These are phyloP conservation scores for Capsicum baccatum DNA, from an alignment of 257 asterid species.

Conservation along the genomic window DNA sequence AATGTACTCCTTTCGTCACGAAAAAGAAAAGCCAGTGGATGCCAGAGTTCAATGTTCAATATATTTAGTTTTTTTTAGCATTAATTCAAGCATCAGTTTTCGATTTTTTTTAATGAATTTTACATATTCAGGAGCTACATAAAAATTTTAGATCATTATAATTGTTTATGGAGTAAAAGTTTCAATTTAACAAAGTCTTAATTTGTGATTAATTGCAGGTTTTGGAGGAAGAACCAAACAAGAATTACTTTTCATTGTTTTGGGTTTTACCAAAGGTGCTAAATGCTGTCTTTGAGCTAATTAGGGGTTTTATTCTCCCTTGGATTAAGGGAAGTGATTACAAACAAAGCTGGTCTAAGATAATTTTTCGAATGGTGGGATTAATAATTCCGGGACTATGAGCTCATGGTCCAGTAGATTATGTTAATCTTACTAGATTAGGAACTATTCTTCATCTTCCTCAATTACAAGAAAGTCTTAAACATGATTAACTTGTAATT, in stretches of 20 bases:
- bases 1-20: neutral
- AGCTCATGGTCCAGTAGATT: conserved; percentile 59
- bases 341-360: conserved; percentile 53
- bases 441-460: conserved; percentile 40
- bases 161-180: neutral
- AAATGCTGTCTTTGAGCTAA: conserved; percentile 55
- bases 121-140: neutral
- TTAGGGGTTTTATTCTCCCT: conserved; percentile 62
- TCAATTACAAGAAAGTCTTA: conserved; percentile 26
- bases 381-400: conserved; percentile 57
- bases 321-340: conserved; percentile 55
- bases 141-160: neutral
- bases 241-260: conserved; percentile 67
- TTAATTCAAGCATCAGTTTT: neutral
- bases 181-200: neutral
- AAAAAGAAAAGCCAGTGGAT: neutral
- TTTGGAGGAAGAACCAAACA: conserved; percentile 75
- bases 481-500: conserved; percentile 14
- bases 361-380: conserved; percentile 47
- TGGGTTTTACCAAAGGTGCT: conserved; percentile 54
- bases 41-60: neutral
- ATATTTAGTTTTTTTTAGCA: neutral
- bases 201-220: conserved; percentile 44
- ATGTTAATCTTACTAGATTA: conserved; percentile 61
- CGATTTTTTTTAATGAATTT: neutral